These are phyloP conservation scores for Sclerotinia trifoliorum DNA, from an alignment of 2,329 filamentous ascomycete genomes.

Conservation along the genomic window DNA sequence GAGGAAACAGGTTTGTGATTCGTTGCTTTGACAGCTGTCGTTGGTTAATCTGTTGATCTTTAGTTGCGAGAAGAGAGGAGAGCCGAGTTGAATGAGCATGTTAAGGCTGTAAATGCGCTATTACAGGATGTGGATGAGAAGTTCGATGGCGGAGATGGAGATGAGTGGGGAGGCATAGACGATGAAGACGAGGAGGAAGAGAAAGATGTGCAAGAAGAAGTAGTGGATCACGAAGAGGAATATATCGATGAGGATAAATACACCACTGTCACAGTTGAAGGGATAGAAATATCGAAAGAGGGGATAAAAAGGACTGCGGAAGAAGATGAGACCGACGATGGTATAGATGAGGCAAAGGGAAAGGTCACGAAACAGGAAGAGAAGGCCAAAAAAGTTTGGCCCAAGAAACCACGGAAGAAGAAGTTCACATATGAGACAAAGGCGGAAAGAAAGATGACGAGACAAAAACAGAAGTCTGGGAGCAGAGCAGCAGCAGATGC, in stretches of 20 bases:
- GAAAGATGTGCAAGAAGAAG: slow-evolving; percentile 51
- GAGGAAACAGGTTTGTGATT: slow-evolving; percentile 66
- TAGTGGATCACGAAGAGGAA: slow-evolving; percentile 77
- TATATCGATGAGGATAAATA: slow-evolving; percentile 96
- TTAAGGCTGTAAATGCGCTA: slow-evolving; percentile 67
- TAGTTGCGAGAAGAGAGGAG: slow-evolving; percentile 83
- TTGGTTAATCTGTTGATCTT: slow-evolving; percentile 23
- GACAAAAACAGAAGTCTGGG: slow-evolving; percentile 69
- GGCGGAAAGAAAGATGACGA: slow-evolving; percentile 72
- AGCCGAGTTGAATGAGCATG: slow-evolving; percentile 76
- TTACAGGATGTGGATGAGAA: slow-evolving; percentile 39
- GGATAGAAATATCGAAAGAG: slow-evolving; percentile 75
- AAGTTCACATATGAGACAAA: slow-evolving; percentile 94
- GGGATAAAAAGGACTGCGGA: slow-evolving; percentile 60
- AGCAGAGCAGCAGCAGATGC: slow-evolving; percentile 45
- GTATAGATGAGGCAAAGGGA: slow-evolving; percentile 39
- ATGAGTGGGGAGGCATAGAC: slow-evolving; percentile 44
- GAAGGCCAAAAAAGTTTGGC: slow-evolving; percentile 47
- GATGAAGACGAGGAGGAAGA: slow-evolving; percentile 56
- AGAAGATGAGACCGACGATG: slow-evolving; percentile 40
- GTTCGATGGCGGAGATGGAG: slow-evolving; percentile 40
- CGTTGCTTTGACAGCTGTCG: background rate
- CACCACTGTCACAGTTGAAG: slow-evolving; percentile 91
- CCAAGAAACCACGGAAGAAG: slow-evolving; percentile 75
- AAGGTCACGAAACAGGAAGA: slow-evolving; percentile 40